Base-by-base conservation (phyloP, 164 flowering plant species). In the Piper betle region DNA sequence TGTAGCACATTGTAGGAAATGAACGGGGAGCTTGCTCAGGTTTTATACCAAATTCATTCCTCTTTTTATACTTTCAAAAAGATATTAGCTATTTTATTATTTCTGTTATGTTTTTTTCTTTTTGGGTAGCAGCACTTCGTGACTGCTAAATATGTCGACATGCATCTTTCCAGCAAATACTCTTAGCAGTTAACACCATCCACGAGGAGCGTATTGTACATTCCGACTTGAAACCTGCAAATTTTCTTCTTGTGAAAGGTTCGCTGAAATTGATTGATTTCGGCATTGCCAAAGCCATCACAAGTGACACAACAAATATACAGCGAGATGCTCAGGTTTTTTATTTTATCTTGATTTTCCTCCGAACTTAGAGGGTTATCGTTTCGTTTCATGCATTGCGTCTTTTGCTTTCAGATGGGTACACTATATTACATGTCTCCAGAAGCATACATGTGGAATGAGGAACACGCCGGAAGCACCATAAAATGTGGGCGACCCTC, bases 361-460 rank as follows among this genome's bases (percentile, higher is more conserved):
- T 10, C 15, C 6, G 12, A 46, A 46, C 15, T 46, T 10, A 15
- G 15, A 46, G 15, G 11, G 15, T 46, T 46, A 5, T 15, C 11
- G 15, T 15, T 46, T 15, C 11, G 15, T 15, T 46, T 46, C 11
- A 46, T 46, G 50, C 33, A 25, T 46, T 46, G 15, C 6, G 3
- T 46, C 50, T 15, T 15, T 5, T 15, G 9, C 10, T 15, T 46
- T 46, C 84, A 94, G 99, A 97, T 91, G 53, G 99, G 99, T 52
- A 94, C 99, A 48, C 67, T 91, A 62, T 90, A 97, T 66, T 94
- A 90, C 82, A 94, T 94, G 99, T 90, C 99, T 57, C 99, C 99
- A 0, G 97, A 93, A 76, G 97, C 99, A 67, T 93, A 88, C 69
- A 73, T 93, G 95, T 93, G 99, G 77, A 94, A 94, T 55, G 99